Evolutionary conservation across 2,329 filamentous ascomycete species (phyloP).

Genomic region (Ophiobolus disseminans): DNA sequence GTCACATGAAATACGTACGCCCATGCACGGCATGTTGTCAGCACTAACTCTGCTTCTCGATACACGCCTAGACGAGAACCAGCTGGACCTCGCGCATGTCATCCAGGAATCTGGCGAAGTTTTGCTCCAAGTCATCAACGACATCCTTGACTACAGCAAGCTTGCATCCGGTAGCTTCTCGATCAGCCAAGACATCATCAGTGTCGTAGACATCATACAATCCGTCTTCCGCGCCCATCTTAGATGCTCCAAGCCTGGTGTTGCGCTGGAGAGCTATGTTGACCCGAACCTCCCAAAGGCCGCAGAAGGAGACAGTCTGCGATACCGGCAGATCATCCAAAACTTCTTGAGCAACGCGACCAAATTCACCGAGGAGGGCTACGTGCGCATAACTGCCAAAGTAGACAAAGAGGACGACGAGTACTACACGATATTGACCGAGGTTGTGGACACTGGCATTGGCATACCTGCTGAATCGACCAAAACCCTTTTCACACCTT

Average conservation of each 20-base stretch:
- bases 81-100: conserved; percentile 64
- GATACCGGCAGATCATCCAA: conserved; percentile 68
- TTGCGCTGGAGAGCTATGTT: conserved; percentile 55
- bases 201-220: conserved; percentile 55
- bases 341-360: conserved; percentile 67
- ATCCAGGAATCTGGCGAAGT: conserved; percentile 67
- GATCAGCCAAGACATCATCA: conserved; percentile 61
- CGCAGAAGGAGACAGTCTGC: conserved; percentile 64
- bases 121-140: conserved; percentile 68
- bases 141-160: conserved; percentile 72
- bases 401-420: conserved; percentile 53
- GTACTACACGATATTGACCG: conserved; percentile 57
- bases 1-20: conserved; percentile 69
- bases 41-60: conserved; percentile 65
- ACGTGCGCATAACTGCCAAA: conserved; percentile 55
- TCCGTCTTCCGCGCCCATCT: conserved; percentile 61
- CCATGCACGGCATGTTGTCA: conserved; percentile 68
- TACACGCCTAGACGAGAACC: conserved; percentile 60
- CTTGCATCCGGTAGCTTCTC: conserved; percentile 66
- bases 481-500: conserved; percentile 62
- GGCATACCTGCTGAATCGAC: conserved; percentile 57
- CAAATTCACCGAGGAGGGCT: conserved; percentile 67
- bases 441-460: conserved; percentile 63
- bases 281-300: conserved; percentile 58
- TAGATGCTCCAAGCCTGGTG: conserved; percentile 54